These are phyloP conservation scores for Candida saitoana DNA, from an alignment of 805 yeast genomes.

Conservation along the genomic window DNA sequence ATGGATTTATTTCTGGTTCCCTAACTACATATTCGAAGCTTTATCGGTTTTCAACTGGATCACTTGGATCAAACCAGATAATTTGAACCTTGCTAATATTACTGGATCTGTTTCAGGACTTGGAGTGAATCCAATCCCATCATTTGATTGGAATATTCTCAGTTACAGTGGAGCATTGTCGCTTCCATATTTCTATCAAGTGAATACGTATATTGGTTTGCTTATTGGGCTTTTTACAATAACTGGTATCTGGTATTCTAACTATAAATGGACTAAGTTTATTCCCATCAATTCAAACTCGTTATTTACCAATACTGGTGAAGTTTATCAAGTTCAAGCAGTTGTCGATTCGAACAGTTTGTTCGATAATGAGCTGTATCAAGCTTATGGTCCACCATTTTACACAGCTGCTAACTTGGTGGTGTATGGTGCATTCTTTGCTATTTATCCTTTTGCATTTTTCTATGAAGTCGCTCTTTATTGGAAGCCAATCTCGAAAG, in stretches of 20 bases:
- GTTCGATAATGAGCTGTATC: conserved; percentile 21
- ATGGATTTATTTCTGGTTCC: conserved; percentile 45
- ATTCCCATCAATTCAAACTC: conserved; percentile 40
- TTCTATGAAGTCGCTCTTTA: conserved; percentile 50
- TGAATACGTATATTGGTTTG: conserved; percentile 18
- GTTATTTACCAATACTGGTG: conserved; percentile 47
- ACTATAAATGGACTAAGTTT: conserved; percentile 22
- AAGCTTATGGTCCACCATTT: conserved; percentile 27
- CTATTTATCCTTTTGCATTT: conserved; percentile 35
- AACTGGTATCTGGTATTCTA: conserved; percentile 20
- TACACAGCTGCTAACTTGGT: conserved; percentile 29
- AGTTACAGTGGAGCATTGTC: conserved; percentile 30
- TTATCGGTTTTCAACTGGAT: conserved; percentile 51
- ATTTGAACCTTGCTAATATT: conserved; percentile 45
- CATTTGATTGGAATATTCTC: conserved; percentile 53
- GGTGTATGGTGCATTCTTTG: conserved; percentile 25
- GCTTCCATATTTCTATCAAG: conserved; percentile 37
- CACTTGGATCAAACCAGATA: conserved; percentile 53
- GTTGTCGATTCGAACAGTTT: conserved; percentile 37
- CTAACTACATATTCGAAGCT: conserved; percentile 40
- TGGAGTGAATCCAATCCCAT: conserved; percentile 51
- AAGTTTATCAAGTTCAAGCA: conserved; percentile 37
- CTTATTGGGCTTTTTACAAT: conserved; percentile 16
- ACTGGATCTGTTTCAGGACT: conserved; percentile 48
- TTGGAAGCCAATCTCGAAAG: conserved; percentile 17